A percentile compares a stretch with the other conserved stretches of the same genome.
These are phyloP conservation scores for Fusarium irregulare DNA, from an alignment of 2,329 filamentous ascomycete species.

Conservation along the genomic window DNA sequence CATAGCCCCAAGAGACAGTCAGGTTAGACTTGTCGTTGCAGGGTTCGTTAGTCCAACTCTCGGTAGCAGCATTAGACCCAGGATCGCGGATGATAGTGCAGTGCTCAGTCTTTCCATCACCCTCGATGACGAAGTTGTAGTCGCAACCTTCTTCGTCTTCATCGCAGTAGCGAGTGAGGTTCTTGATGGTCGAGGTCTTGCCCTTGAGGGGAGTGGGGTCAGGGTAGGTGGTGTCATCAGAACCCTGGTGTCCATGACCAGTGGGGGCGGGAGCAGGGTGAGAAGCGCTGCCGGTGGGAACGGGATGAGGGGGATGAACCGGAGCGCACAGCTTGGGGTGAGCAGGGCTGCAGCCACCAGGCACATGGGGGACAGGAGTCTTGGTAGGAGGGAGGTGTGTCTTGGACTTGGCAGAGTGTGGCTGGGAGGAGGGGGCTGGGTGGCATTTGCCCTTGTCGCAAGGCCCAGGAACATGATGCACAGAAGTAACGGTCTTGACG, in stretches of 20 bases:
- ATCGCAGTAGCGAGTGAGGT: slow-evolving; percentile 33
- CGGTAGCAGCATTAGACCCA: slow-evolving; percentile 21
- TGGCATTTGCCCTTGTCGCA: not conserved
- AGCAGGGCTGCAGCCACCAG: slow-evolving; percentile 26
- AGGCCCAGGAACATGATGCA: not conserved
- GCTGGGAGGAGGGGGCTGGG: not conserved
- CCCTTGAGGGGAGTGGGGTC: slow-evolving; percentile 17
- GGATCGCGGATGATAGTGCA: slow-evolving; percentile 32
- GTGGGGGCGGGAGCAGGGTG: not conserved
- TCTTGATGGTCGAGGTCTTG: slow-evolving; percentile 22
- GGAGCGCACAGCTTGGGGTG: slow-evolving; percentile 20
- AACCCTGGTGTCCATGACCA: not conserved
- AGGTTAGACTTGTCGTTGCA: slow-evolving; percentile 26
- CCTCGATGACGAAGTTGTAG: slow-evolving; percentile 34
- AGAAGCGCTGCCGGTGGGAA: not conserved
- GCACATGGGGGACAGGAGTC: not conserved
- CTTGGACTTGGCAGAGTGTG: not conserved
- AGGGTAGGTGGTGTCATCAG: slow-evolving; percentile 3
- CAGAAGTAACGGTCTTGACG: not conserved
- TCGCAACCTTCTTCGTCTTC: slow-evolving; percentile 30
- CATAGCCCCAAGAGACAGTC: slow-evolving; percentile 37
- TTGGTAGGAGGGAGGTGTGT: slow-evolving; percentile 7
- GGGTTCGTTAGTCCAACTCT: slow-evolving; percentile 33
- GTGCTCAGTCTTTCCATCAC: slow-evolving; percentile 27
- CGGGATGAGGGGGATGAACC: slow-evolving; percentile 3